A percentile compares a stretch with the other conserved stretches of the same genome.
Evolutionary conservation across 768 basidiomycete species (phyloP).

Genomic region (Termitomyces sp.): DNA sequence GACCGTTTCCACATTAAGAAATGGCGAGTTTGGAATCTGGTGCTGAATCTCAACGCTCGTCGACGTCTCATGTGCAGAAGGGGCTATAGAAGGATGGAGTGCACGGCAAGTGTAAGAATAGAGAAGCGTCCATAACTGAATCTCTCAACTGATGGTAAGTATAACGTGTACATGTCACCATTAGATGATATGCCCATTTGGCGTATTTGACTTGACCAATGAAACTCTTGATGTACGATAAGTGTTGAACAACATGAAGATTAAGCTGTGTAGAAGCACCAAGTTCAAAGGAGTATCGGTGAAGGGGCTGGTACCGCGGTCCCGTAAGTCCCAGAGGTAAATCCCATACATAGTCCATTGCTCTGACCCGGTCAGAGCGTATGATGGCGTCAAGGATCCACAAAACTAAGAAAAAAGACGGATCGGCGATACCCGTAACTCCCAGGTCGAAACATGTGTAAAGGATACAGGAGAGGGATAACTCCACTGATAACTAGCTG

Average conservation of each 20-base stretch:
- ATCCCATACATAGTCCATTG: neutral
- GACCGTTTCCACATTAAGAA: conserved; percentile 30
- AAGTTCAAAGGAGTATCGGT: neutral
- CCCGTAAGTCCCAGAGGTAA: neutral
- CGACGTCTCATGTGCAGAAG: conserved; percentile 23
- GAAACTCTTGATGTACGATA: neutral
- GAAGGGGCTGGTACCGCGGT: conserved; percentile 1
- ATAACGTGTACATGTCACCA: conserved; percentile 20
- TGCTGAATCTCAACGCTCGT: conserved; percentile 25
- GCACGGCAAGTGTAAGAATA: conserved; percentile 21
- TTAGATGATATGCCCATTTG: conserved; percentile 12
- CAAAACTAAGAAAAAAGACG: conserved; percentile 2
- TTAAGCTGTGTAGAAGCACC: neutral
- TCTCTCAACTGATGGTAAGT: conserved; percentile 13
- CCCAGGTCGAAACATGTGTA: conserved; percentile 8
- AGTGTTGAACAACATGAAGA: neutral
- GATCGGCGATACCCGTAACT: neutral
- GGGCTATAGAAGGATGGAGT: conserved; percentile 21
- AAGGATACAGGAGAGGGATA: neutral
- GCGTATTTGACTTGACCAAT: neutral
- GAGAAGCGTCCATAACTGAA: conserved; percentile 16
- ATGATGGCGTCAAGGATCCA: conserved; percentile 4
- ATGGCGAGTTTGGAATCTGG: conserved; percentile 21
- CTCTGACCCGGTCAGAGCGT: neutral
- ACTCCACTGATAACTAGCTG: neutral